Percentiles rank a stretch among this genome's conserved stretches.
phyloP scores from a whole-genome alignment of 2,329 filamentous ascomycete species.

The Phyllosticta capitalensis region DNA sequence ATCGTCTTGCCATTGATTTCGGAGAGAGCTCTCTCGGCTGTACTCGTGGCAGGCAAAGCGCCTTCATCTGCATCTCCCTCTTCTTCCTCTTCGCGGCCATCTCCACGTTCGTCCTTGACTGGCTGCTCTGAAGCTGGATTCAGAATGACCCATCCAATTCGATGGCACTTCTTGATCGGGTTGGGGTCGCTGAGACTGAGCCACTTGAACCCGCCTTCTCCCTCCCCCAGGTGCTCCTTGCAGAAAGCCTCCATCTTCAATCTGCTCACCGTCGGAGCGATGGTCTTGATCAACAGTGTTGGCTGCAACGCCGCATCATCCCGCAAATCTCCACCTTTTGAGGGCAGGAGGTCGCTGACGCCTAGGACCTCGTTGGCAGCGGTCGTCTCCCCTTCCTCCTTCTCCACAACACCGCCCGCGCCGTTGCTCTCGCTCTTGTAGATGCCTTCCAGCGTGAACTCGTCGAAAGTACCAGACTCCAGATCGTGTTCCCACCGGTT shows the following conservation, averaged over 20 bases:
- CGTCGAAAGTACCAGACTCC: slow-evolving; percentile 77
- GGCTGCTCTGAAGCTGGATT: slow-evolving; percentile 64
- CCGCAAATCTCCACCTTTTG: slow-evolving; percentile 72
- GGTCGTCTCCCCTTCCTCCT: slow-evolving; percentile 89
- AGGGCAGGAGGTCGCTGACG: slow-evolving; percentile 81
- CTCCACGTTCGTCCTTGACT: slow-evolving; percentile 58
- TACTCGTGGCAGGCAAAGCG: slow-evolving; percentile 32
- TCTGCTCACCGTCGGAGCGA: slow-evolving; percentile 90
- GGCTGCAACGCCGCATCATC: slow-evolving; percentile 85
- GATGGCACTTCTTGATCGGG: slow-evolving; percentile 90
- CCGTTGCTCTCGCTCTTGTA: slow-evolving; percentile 90
- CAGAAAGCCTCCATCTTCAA: slow-evolving; percentile 90
- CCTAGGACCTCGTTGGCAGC: slow-evolving; percentile 87
- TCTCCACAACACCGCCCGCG: slow-evolving; percentile 74
- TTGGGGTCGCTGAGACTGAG: slow-evolving; percentile 94
- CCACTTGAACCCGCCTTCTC: slow-evolving; percentile 89
- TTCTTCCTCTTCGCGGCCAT: slow-evolving; percentile 59
- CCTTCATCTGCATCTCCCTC: slow-evolving; percentile 29
- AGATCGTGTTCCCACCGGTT: slow-evolving; percentile 84
- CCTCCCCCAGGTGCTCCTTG: slow-evolving; percentile 85
- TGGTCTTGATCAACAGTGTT: slow-evolving; percentile 93
- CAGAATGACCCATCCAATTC: slow-evolving; percentile 97
- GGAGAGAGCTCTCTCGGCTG: slow-evolving; percentile 78
- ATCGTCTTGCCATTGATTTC: slow-evolving; percentile 98
- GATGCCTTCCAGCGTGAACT: slow-evolving; percentile 87